Percentiles rank a stretch among this genome's conserved stretches.
Conservation (phyloP, 192 early-diverging fungal species). For the Nowakowskiella sp. region DNA sequence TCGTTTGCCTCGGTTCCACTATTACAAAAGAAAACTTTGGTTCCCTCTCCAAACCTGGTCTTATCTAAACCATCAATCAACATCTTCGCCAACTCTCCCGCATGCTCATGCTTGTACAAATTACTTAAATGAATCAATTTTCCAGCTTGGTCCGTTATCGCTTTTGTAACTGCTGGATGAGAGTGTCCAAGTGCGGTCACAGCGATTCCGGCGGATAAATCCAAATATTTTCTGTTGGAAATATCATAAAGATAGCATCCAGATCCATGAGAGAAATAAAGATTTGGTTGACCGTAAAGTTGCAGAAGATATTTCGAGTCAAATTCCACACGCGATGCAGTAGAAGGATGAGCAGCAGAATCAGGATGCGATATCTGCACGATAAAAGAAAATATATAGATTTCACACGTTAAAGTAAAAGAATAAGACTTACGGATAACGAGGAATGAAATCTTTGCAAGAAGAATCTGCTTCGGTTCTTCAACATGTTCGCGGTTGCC, state of each 20-base stretch:
- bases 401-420: too few species aligned
- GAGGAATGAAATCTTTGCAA: too few species aligned
- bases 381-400: too few species aligned
- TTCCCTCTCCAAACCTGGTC: conserved; percentile 33
- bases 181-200: conserved; percentile 88
- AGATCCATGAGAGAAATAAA: conserved; percentile 68
- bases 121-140: conserved; percentile 84
- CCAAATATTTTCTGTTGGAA: conserved; percentile 68
- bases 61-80: conserved; percentile 57
- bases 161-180: conserved; percentile 62
- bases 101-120: conserved; percentile 86
- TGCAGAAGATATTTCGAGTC: conserved; percentile 15
- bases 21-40: conserved; percentile 89
- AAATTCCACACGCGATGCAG: conserved; percentile 7
- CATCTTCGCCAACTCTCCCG: conserved; percentile 65
- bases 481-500: too few species aligned
- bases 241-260: conserved; percentile 75
- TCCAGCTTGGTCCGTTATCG: conserved; percentile 72
- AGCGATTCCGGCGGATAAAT: conserved; percentile 92
- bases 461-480: too few species aligned
- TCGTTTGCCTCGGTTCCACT: conserved; percentile 98
- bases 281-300: conserved; percentile 39
- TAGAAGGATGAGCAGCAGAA: conserved; percentile 15
- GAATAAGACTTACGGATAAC: too few species aligned
- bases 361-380: conserved; percentile 14